phyloP scores from a whole-genome alignment of 1,139 yeast species.

The Saccharomyces hybrid region DNA sequence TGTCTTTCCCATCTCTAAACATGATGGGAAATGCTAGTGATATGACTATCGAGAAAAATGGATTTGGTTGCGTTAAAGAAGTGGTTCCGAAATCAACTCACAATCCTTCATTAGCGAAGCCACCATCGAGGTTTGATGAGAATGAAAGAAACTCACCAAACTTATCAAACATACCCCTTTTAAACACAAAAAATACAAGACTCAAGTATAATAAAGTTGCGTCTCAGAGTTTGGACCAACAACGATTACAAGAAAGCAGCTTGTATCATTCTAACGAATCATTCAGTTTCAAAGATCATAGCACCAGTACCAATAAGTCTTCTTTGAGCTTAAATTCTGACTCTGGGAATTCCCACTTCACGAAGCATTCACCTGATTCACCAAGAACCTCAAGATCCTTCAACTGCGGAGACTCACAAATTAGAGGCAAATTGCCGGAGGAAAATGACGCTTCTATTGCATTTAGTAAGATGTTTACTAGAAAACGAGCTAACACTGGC shows the following conservation, averaged over 20 bases:
- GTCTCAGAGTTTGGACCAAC: not conserved
- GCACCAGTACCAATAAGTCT: not conserved
- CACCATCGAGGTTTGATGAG: not conserved
- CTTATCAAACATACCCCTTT: not conserved
- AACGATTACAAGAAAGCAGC: not conserved
- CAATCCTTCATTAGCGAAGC: conserved; percentile 14
- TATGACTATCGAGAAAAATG: not conserved
- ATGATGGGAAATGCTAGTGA: not conserved
- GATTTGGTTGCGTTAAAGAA: conserved; percentile 10
- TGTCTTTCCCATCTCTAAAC: not conserved
- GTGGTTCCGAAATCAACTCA: conserved; percentile 21
- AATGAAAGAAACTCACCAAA: not conserved
- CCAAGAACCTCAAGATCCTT: not conserved
- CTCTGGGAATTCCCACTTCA: not conserved
- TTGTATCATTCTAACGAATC: not conserved
- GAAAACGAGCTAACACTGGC: conserved; percentile 29
- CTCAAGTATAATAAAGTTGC: not conserved
- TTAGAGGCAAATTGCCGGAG: conserved; percentile 9
- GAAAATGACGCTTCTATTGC: conserved; percentile 34
- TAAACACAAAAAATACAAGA: not conserved
- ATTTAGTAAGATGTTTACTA: conserved; percentile 30
- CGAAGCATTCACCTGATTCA: not conserved
- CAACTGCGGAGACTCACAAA: not conserved
- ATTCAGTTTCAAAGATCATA: not conserved
- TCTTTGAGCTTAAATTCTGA: not conserved